Evolutionary conservation across 2,329 filamentous ascomycete species (phyloP), one percentile per base, ranked within the genome.

Genomic region (Aspergillus sp.): DNA sequence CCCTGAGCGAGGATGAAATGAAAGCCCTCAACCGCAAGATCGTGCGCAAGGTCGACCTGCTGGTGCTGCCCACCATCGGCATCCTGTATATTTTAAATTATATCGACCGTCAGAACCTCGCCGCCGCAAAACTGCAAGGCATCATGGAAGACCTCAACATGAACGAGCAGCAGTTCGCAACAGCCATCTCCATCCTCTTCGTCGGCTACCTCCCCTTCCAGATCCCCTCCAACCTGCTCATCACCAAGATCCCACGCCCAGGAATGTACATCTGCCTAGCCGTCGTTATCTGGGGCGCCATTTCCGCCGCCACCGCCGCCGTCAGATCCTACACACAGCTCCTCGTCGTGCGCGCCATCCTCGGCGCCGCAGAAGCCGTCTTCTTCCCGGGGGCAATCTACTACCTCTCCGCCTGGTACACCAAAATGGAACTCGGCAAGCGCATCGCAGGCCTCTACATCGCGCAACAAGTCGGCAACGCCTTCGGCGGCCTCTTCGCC

Each of bases 361-460:
- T 88, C 0, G 85, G 85, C 3, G 85, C 86, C 59, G 74, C 87
- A 50, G 85, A 88, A 69, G 86, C 87, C 0, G 85, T 85, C 1
- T 84, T 83, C 68, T 84, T 84, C 64, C 78, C 78, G 0, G 79
- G 77, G 0, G 73, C 72, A 0, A 66, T 79, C 1, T 78, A 73
- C 55, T 76, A 70, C 27, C 62, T 79, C 0, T 75, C 72, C 0
- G 62, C 71, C 1, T 80, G 76, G 65, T 80, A 80, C 53, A 79
- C 73, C 6, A 68, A 74, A 9, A 70, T 14, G 2, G 67, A 69
- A 33, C 59, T 69, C 1, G 71, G 56, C 56, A 67, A 67, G 46
- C 64, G 70, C n/a, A 71, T 68, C 21, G 70, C 70, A 4, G 66
- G 66, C 12, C 59, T 72, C 4, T 71, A 70, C 56, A 70, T 68